These are phyloP conservation scores for Leonotis leonurus DNA, from an alignment of 257 asterid genomes.

Conservation along the genomic window DNA sequence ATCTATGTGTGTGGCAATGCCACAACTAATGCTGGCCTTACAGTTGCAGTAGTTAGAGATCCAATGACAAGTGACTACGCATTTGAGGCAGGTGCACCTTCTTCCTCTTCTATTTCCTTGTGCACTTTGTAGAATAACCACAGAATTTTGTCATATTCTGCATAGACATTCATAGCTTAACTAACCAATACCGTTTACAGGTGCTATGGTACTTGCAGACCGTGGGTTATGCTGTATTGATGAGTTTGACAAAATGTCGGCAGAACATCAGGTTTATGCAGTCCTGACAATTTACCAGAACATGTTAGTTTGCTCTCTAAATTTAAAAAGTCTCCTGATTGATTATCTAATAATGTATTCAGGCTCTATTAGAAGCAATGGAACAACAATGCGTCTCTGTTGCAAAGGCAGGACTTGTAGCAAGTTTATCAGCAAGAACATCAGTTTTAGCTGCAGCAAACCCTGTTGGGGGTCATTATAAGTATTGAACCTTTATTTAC, in stretches of 20 bases:
- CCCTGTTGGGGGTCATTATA: slow-evolving; percentile 95
- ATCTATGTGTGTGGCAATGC: slow-evolving; percentile 95
- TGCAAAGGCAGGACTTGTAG: slow-evolving; percentile 99
- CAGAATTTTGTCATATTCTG: background rate
- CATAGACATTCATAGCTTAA: slow-evolving; percentile 9
- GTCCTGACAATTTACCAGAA: slow-evolving; percentile 6
- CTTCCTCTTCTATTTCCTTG: slow-evolving; percentile 10
- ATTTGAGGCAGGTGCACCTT: slow-evolving; percentile 84
- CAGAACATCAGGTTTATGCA: slow-evolving; percentile 81
- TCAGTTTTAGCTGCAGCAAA: slow-evolving; percentile 98
- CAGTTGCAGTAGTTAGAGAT: slow-evolving; percentile 97
- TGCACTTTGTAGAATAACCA: background rate
- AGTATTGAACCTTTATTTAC: slow-evolving; percentile 36
- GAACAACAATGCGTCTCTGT: slow-evolving; percentile 98
- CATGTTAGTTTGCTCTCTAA: slow-evolving; percentile 12
- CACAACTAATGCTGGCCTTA: slow-evolving; percentile 96
- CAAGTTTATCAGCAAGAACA: slow-evolving; percentile 96
- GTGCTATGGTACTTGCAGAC: slow-evolving; percentile 99
- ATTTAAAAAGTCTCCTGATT: slow-evolving; percentile 10
- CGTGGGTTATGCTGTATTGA: slow-evolving; percentile 95
- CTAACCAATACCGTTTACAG: slow-evolving; percentile 30
- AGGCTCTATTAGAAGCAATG: slow-evolving; percentile 98
- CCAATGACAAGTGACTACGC: slow-evolving; percentile 89
- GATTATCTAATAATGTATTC: slow-evolving; percentile 22
- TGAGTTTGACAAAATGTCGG: slow-evolving; percentile 96